Base-by-base conservation (phyloP, 768 basidiomycete species). In the Cyclocybe aegerita region DNA sequence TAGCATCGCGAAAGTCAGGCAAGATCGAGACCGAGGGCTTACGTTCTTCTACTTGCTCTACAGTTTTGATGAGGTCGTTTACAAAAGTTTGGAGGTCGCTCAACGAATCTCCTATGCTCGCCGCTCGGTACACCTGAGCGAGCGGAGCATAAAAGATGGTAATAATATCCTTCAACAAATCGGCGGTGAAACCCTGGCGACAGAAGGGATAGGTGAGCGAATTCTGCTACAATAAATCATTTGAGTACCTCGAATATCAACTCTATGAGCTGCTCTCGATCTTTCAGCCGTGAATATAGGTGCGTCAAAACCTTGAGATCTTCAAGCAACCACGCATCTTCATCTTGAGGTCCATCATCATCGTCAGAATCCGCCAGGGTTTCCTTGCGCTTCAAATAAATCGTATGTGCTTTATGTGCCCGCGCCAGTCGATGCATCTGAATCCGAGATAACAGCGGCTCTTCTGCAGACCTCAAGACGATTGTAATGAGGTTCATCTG, bases 111-210 rank as follows among this genome's bases (percentile, higher is more conserved):
- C 90, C 88, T 47, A 99, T 98, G 64, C 90, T 97, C 4, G 97
- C 97, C 8, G 97, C 97, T 60, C 90, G 85, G 71, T 98, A 99
- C 1, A 98, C 97, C 63, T 96, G 92, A 2, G 97, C 97, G 17
- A 99, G 74, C 2, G 97, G 97, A 0, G 94, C 73, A 67, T 99
- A 99, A 69, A 99, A 99, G 51, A 99, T 98, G 14, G 97, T 98
- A 60, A 99, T 93, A 52, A 99, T 98, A 65, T 99, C 97, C 68
- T 95, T 98, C 61, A 99, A 73, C 17, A 99, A 75, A 32, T 98
- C 97, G 2, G 96, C 86, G 0, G 97, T 98, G 39, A 86, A 86
- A 15, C 97, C 95, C 95, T 98, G 33, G 6, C 45, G 54, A 29
- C 8, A 23, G 11, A 42, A 31, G 10, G 5, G 31, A 17, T 15